phyloP scores from a whole-genome alignment of 2,329 filamentous ascomycete genomes.

The Colletotrichum somersetense region DNA sequence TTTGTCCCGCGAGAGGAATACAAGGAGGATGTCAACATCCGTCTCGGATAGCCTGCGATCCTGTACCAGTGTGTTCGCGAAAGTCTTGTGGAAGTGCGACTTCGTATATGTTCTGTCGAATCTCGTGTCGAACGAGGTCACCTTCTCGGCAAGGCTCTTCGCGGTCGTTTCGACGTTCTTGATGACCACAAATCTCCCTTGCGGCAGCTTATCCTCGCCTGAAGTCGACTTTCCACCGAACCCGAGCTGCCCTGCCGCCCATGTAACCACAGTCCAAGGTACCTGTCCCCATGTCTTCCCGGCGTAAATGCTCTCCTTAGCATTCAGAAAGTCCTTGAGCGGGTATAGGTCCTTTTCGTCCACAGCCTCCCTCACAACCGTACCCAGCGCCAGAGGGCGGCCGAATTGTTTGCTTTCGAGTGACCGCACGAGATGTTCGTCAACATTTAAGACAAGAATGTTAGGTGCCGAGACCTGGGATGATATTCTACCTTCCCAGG shows the following conservation, averaged over 20 bases:
- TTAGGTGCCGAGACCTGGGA: conserved; percentile 57
- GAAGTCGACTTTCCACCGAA: conserved; percentile 61
- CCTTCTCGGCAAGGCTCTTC: conserved; percentile 64
- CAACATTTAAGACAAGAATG: conserved; percentile 65
- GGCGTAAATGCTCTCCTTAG: conserved; percentile 77
- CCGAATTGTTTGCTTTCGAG: conserved; percentile 85
- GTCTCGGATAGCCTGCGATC: conserved; percentile 66
- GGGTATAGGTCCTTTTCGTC: conserved; percentile 77
- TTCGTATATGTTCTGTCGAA: conserved; percentile 78
- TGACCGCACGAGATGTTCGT: conserved; percentile 75
- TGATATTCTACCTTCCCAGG: conserved; percentile 68
- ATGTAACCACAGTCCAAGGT: conserved; percentile 78
- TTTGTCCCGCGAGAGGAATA: conserved; percentile 77
- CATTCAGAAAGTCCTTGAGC: conserved; percentile 74
- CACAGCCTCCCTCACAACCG: conserved; percentile 82
- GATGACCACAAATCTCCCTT: conserved; percentile 75
- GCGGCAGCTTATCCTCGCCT: conserved; percentile 68
- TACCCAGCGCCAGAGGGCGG: conserved; percentile 82
- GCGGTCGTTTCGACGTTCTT: conserved; percentile 71
- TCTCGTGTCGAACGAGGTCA: conserved; percentile 53
- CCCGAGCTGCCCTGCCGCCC: conserved; percentile 80
- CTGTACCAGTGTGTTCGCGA: conserved; percentile 64
- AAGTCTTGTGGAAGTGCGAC: conserved; percentile 71
- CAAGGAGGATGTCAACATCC: conserved; percentile 78
- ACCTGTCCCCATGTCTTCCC: conserved; percentile 75